A percentile compares a stretch with the other conserved stretches of the same genome.
Conservation (phyloP, 192 early-diverging fungal genomes). For the Umbelopsis vinacea region DNA sequence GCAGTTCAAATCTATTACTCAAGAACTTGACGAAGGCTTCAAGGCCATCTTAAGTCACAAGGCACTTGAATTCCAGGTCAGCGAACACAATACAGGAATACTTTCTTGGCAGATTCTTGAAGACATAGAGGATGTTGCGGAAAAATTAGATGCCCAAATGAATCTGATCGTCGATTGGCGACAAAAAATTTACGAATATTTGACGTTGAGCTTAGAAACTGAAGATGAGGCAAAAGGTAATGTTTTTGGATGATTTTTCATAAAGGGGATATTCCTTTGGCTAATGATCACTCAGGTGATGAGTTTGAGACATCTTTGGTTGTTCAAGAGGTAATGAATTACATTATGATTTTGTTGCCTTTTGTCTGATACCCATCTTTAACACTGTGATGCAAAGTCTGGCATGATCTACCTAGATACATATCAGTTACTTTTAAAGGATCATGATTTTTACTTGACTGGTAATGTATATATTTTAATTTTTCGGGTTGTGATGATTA, state of each 20-base stretch:
- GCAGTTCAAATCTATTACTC: conserved; percentile 8
- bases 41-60: background rate
- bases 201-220: conserved; percentile 32
- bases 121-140: conserved; percentile 27
- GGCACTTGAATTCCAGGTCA: background rate
- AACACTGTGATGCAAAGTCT: background rate
- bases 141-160: conserved; percentile 40
- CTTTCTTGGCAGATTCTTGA: conserved; percentile 32
- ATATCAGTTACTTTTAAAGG: conserved; percentile 25
- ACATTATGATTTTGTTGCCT: background rate
- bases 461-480: background rate
- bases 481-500: no score
- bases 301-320: conserved; percentile 35
- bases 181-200: conserved; percentile 26
- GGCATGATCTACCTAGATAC: conserved; percentile 22
- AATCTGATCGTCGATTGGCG: conserved; percentile 40
- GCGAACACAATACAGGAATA: conserved; percentile 29
- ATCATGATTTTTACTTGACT: conserved; percentile 24
- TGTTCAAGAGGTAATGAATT: conserved; percentile 28
- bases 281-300: conserved; percentile 1
- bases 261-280: no score
- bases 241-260: background rate
- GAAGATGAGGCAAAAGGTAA: conserved; percentile 33
- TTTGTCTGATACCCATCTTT: background rate
- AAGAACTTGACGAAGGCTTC: background rate